A percentile compares a stretch with the other conserved stretches of the same genome.
Evolutionary conservation across 208 protist genomes (phyloP).

Genomic region (Acanthamoeba sp.): DNA sequence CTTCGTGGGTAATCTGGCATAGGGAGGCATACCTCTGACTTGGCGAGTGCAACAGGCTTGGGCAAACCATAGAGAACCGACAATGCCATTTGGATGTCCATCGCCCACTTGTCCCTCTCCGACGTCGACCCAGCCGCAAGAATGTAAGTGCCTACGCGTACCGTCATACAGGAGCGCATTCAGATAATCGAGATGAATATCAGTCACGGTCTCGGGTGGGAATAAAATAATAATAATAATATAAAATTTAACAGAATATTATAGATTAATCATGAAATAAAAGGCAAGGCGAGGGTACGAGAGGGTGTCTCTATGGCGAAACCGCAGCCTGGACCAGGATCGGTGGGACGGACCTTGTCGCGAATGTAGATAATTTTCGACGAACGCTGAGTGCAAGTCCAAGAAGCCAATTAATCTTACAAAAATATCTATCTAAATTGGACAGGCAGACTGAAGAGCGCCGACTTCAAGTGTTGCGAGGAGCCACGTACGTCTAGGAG

Average conservation of each 20-base stretch:
- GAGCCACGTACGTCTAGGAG: background rate
- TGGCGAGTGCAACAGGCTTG: constrained; percentile 26
- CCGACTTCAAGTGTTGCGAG: too few species aligned
- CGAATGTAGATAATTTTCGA: constrained; percentile 53
- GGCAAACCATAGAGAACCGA: constrained; percentile 56
- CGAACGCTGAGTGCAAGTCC: background rate
- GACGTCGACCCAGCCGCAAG: background rate
- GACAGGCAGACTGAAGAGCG: background rate
- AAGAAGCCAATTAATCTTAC: background rate
- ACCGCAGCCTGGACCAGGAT: constrained; percentile 3
- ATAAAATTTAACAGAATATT: background rate
- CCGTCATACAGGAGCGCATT: background rate
- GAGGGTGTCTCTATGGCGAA: constrained; percentile 55
- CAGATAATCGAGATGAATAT: background rate
- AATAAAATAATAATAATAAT: too few species aligned
- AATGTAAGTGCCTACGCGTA: constrained; percentile 19
- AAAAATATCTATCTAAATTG: background rate
- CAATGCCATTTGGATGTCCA: constrained; percentile 33
- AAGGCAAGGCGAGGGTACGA: background rate
- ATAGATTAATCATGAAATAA: background rate
- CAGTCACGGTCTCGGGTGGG: too few species aligned
- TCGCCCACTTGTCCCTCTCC: constrained; percentile 51
- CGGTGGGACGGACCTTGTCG: constrained; percentile 45
- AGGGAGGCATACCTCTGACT: background rate
- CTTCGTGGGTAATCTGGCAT: too few species aligned